phyloP scores from a whole-genome alignment of 495 filamentous ascomycete genomes.

The Bacidia rubella region DNA sequence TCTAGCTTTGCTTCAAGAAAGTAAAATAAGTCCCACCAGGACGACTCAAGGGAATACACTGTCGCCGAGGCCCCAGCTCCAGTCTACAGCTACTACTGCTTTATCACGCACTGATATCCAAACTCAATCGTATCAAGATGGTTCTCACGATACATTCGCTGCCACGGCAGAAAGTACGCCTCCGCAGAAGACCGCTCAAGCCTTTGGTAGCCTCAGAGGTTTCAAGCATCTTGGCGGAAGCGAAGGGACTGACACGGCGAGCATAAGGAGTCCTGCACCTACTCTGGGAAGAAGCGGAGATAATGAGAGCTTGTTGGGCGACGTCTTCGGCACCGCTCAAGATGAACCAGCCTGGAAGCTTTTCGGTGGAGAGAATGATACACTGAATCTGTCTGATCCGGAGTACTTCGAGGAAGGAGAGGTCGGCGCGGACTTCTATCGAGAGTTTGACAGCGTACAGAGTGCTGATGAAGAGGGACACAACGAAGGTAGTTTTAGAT shows the following conservation, averaged over 20 bases:
- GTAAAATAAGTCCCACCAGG: slow-evolving; percentile 20
- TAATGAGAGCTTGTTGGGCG: slow-evolving; percentile 69
- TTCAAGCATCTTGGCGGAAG: slow-evolving; percentile 36
- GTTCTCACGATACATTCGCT: slow-evolving; percentile 46
- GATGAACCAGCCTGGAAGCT: slow-evolving; percentile 48
- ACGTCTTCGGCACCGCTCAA: slow-evolving; percentile 34
- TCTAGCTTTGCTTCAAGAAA: slow-evolving; percentile 30
- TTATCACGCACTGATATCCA: slow-evolving; percentile 66
- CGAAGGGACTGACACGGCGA: slow-evolving; percentile 67
- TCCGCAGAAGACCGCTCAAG: slow-evolving; percentile 25
- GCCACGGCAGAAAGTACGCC: slow-evolving; percentile 28
- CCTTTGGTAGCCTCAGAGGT: slow-evolving; percentile 31
- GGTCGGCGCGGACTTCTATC: slow-evolving; percentile 47
- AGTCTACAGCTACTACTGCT: slow-evolving; percentile 69
- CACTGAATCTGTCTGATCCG: slow-evolving; percentile 42
- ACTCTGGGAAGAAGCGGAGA: slow-evolving; percentile 61
- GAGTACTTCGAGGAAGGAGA: slow-evolving; percentile 34
- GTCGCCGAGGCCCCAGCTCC: slow-evolving; percentile 34
- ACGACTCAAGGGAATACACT: slow-evolving; percentile 15
- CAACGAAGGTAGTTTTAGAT: slow-evolving; percentile 47
- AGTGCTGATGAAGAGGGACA: slow-evolving; percentile 44
- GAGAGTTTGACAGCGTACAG: slow-evolving; percentile 68
- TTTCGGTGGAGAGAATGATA: slow-evolving; percentile 42
- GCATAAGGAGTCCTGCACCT: slow-evolving; percentile 69
- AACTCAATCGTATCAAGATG: slow-evolving; percentile 55